Percentiles rank a stretch among this genome's conserved stretches.
These are phyloP conservation scores for Fraxinus sp. DNA, from an alignment of 305 asterid genomes.

Conservation along the genomic window DNA sequence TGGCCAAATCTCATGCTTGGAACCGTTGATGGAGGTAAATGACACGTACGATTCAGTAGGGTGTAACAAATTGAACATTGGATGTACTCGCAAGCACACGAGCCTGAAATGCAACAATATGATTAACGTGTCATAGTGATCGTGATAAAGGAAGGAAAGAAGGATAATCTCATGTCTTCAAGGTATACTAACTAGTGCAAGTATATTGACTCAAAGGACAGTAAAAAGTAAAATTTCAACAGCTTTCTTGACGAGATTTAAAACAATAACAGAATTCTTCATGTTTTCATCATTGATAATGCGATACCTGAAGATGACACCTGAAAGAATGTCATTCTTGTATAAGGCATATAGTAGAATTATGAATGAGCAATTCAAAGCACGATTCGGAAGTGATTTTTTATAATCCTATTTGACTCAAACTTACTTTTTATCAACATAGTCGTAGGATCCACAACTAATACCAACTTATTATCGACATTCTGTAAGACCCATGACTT, in stretches of 20 bases:
- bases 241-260: not conserved
- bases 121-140: not conserved
- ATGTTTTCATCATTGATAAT: not conserved
- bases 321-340: not conserved
- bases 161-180: not conserved
- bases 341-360: not conserved
- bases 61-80: constrained; percentile 63
- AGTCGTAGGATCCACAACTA: not conserved
- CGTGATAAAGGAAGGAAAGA: not conserved
- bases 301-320: not conserved
- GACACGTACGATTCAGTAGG: constrained; percentile 75
- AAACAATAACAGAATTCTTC: not conserved
- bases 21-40: constrained; percentile 75
- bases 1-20: constrained; percentile 72
- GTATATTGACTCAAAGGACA: not conserved
- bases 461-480: not conserved
- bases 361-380: not conserved
- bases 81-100: constrained; percentile 92
- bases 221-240: not conserved
- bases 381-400: not conserved
- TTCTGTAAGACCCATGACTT: not conserved
- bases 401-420: not conserved
- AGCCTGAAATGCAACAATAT: constrained; percentile 48
- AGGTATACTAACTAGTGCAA: not conserved
- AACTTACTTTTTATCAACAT: not conserved